Base-by-base conservation (phyloP, 371 early-diverging fungal species). In the Apophysomyces elegans region DNA sequence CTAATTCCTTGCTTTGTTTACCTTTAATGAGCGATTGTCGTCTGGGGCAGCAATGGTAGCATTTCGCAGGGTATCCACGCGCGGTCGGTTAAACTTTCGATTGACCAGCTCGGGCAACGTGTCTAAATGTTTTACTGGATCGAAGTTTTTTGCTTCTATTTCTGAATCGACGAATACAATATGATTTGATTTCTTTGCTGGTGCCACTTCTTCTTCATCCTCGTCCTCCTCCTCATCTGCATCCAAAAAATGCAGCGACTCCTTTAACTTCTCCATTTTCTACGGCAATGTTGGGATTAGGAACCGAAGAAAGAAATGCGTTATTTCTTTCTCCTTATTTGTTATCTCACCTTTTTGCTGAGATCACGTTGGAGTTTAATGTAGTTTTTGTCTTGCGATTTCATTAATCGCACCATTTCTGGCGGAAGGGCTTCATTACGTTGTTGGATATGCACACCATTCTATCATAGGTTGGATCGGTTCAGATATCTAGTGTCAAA, bases 371-470 rank as follows among this genome's bases (percentile, higher is more conserved):
- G 94, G 62, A 85, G 85, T 59, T 86, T 86, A 32, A 97, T 87
- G 71, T 97, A 97, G 59, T 84, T 88, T 68, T 90, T 81, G 75
- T 98, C 96, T 82, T 98, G 98, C 0, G 97, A 93, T 72, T 94
- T 94, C 76, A 97, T 77, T 38, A 97, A 76, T 71, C 88, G 88
- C 69, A 94, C 67, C 67, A 91, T 86, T 18, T 96, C 97, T 14
- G 77, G 82, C 9, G 92, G 85, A 37, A 95, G 83, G 59, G 85
- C 81, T 45, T 91, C 81, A 62, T 90, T 88, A 32, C 95, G 84
- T 71, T 94, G 86, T 45, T 82, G 79, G 35, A 92, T 74, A 66
- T 96, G 96, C 0, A 91, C 92, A 37, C 97, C 96, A 38, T 86
- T 84, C 81, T 87, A 68, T 67, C 68, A 60, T 26, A 9, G 21